A percentile compares a stretch with the other conserved stretches of the same genome.
These are phyloP conservation scores for Gautieria morchelliformis DNA, from an alignment of 768 basidiomycete species.

Conservation along the genomic window DNA sequence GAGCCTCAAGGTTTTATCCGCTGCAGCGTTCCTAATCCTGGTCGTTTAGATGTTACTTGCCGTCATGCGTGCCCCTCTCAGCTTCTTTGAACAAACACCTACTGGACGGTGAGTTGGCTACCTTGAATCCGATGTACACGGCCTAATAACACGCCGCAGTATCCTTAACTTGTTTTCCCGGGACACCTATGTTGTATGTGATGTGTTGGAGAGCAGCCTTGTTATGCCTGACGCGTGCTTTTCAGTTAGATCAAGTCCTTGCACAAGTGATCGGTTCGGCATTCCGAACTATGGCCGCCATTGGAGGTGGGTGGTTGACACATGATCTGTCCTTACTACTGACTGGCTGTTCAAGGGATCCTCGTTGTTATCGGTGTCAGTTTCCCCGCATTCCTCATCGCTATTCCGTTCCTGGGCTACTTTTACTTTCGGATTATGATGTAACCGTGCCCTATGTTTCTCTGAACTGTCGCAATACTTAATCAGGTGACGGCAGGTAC, in stretches of 20 bases:
- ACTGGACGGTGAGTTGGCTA: constrained; percentile 51
- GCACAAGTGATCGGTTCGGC: constrained; percentile 66
- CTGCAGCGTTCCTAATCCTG: neutral
- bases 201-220: neutral
- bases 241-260: constrained; percentile 65
- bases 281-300: constrained; percentile 52
- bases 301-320: constrained; percentile 31
- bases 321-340: neutral
- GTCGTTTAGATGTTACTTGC: constrained; percentile 61
- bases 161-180: constrained; percentile 88
- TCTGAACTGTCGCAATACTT: neutral
- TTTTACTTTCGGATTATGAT: constrained; percentile 75
- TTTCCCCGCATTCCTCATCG: constrained; percentile 74
- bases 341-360: constrained; percentile 17
- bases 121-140: neutral
- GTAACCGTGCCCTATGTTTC: constrained; percentile 30
- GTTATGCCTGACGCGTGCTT: constrained; percentile 13
- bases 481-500: constrained; percentile 40
- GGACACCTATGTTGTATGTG: constrained; percentile 58
- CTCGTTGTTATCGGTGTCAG: constrained; percentile 62
- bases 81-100: constrained; percentile 87
- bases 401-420: constrained; percentile 65
- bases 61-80: constrained; percentile 73
- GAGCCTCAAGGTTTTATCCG: constrained; percentile 16
- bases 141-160: constrained; percentile 25